These are phyloP conservation scores for Plasmodium gonderi DNA, from an alignment of 169 alveolate species.

Conservation along the genomic window DNA sequence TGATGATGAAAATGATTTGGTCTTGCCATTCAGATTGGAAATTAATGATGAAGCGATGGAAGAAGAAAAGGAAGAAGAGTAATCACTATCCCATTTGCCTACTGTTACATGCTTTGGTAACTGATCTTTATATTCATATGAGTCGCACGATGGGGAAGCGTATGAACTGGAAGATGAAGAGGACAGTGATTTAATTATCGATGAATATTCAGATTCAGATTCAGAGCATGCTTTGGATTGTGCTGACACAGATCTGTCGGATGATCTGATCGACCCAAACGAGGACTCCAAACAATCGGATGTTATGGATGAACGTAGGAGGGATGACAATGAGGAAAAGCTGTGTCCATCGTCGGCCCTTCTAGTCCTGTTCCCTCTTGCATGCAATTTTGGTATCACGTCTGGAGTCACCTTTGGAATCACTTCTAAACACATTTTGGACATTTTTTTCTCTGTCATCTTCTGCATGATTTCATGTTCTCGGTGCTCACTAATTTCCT, in stretches of 20 bases:
- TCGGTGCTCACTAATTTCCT: no score
- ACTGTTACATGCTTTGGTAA: background rate
- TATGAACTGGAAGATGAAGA: conserved; percentile 2
- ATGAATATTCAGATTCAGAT: background rate
- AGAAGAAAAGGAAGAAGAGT: background rate
- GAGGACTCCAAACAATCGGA: background rate
- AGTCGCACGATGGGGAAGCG: background rate
- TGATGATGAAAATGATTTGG: background rate
- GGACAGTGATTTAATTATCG: background rate
- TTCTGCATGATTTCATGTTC: background rate
- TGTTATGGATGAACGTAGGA: conserved; percentile 1
- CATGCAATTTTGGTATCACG: background rate
- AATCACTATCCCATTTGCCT: background rate
- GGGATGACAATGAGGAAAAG: conserved; percentile 6
- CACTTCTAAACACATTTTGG: background rate
- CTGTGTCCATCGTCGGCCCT: background rate
- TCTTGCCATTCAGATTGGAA: background rate
- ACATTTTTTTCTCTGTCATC: background rate
- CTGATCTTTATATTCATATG: background rate
- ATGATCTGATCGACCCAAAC: background rate
- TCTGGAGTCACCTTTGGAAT: background rate
- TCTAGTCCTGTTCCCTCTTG: background rate
- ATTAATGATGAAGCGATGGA: background rate
- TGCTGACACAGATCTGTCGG: background rate
- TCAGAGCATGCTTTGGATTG: background rate